Evolutionary conservation across 805 yeast species (phyloP), one percentile per base, ranked within the genome.

Genomic region (Starmerella apis): DNA sequence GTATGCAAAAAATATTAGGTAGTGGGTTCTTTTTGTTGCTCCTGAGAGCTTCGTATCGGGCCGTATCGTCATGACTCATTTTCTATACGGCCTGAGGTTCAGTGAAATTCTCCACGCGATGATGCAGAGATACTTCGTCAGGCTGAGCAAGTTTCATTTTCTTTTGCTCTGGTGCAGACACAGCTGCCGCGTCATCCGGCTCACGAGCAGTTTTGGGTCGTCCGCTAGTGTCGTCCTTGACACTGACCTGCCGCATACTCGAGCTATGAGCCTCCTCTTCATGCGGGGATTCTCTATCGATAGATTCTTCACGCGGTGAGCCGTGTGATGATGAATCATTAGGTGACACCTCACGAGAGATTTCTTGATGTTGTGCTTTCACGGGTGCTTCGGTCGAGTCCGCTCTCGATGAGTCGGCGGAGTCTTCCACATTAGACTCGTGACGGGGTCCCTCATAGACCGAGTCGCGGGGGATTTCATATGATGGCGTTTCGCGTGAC

Each of bases 181-280:
- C 45, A 4, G 24, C n/a, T 3, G 22, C 35, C 14, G n/a, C n/a
- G n/a, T n/a, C 20, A n/a, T 41, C 35, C 18, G 33, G 24, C 45
- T 6, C 23, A 18, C 25, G 45, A 14, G 9, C 4, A n/a, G 7
- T 11, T 35, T 27, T 20, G 16, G 18, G 14, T 19, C 31, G 14
- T 13, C 8, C 28, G 20, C 5, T 8, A 30, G 11, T 13, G 16
- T 38, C 31, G 20, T 27, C 35, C 35, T 19, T 41, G 25, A 27
- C 24, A 25, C 45, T 16, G 23, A 41, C 35, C 25, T 27, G 45
- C 25, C 45, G 33, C 45, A 41, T 20, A 25, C 35, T 31, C n/a
- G 30, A 18, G 30, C 16, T 16, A 18, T 22, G 18, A n/a, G 23
- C 47, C 14, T n/a, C 35, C 35, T 31, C 35, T 8, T 14, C 16